Evolutionary conservation across 2,329 filamentous ascomycete genomes (phyloP), one percentile per base, ranked within the genome.

Genomic region (Chrysoporthe deuterocubensis): DNA sequence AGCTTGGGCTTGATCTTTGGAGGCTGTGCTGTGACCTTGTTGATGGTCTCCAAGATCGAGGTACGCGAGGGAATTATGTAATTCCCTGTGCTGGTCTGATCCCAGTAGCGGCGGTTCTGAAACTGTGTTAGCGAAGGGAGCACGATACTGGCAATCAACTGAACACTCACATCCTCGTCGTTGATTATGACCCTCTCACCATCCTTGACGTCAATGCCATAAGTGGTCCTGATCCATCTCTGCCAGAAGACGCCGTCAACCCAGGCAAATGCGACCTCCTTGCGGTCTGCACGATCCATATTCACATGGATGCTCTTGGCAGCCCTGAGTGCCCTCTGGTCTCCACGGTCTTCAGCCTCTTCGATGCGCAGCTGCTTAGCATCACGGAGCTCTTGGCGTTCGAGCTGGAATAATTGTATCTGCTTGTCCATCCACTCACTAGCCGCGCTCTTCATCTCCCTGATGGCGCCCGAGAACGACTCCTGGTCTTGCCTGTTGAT

Each of bases 361-460:
- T 99, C 96, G 66, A 99, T 96, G 60, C 95, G 90, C 71, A 97
- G 84, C 78, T 98, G 94, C 83, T 99, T 99, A 5, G 94, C 90
- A 78, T 98, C 94, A 64, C 96, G 90, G 61, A 97, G 85, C 78
- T 97, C 96, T 81, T 97, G 93, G 67, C 95, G 87, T 80, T 98
- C 95, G 18, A 96, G 88, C 78, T 97, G 93, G 84, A 97, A 97
- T 50, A 93, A 86, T 73, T 95, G 90, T 21, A 93, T 91, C 79
- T 97, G 93, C 81, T 96, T 96, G 78, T 98, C 95, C 87, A 98
- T 97, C 94, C 96, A 99, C 78, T 98, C 96, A 69, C 94, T 87
- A 9, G 96, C 96, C 1, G 96, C 96, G 72, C 91, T 95, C 86
- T 98, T 98, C 81, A 99, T 89, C 80, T 99, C 96, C 44, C 91